These are phyloP conservation scores for Lolium perenne DNA, from an alignment of 176 grass and related monocot species.

Conservation along the genomic window DNA sequence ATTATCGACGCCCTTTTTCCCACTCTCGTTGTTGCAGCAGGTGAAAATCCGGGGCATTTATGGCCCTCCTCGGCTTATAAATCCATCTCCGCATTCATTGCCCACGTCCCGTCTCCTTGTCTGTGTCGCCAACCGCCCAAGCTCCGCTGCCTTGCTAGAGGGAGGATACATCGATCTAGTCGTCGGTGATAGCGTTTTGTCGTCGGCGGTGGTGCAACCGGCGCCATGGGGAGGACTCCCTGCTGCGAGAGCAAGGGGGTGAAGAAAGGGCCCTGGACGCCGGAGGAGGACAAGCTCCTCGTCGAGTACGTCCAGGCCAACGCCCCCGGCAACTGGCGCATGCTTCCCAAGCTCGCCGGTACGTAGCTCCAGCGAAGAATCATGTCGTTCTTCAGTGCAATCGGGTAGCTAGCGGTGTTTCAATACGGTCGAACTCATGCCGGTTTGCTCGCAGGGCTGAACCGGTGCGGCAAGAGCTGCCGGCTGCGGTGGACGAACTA, in stretches of 20 bases:
- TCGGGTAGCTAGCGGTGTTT: too few relatives aligned
- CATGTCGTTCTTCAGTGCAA: not conserved
- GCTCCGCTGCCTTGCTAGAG: not conserved
- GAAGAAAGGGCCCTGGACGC: slow-evolving; percentile 96
- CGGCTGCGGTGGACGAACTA: slow-evolving; percentile 99
- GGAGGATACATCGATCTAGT: not conserved
- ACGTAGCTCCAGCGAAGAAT: not conserved
- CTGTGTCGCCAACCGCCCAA: slow-evolving; percentile 13
- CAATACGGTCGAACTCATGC: too few relatives aligned
- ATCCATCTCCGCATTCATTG: slow-evolving; percentile 31
- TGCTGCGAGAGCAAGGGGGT: slow-evolving; percentile 94
- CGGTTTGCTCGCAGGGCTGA: slow-evolving; percentile 61
- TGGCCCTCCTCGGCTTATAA: slow-evolving; percentile 69
- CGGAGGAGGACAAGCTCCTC: slow-evolving; percentile 96
- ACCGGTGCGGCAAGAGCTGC: slow-evolving; percentile 98
- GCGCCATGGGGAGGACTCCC: slow-evolving; percentile 81
- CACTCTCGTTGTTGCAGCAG: slow-evolving; percentile 42
- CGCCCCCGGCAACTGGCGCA: slow-evolving; percentile 86
- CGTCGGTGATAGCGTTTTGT: not conserved
- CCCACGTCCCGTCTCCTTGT: slow-evolving; percentile 28
- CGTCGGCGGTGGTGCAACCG: not conserved
- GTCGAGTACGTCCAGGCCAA: slow-evolving; percentile 81
- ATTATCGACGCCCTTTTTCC: not conserved
- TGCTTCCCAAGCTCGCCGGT: slow-evolving; percentile 95
- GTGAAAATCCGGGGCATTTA: slow-evolving; percentile 79